Evolutionary conservation across 768 basidiomycete genomes (phyloP).

Genomic region (Roridomyces roridus): DNA sequence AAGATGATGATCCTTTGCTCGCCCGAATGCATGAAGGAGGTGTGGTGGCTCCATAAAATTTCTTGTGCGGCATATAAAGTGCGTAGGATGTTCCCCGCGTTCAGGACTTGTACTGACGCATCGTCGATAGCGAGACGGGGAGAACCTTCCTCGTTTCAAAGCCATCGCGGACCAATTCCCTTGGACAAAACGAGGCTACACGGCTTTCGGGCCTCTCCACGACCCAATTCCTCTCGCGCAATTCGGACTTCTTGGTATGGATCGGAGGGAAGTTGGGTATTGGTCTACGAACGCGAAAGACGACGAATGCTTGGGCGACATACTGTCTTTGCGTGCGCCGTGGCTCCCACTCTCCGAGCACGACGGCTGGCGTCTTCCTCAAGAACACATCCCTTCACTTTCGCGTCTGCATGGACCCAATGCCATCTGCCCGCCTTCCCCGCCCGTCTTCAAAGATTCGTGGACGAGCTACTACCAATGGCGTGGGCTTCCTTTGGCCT

Average conservation of each 20-base stretch:
- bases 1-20: conserved; percentile 6
- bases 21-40: conserved; percentile 1
- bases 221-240: not conserved
- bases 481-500: conserved; percentile 48
- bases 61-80: conserved; percentile 2
- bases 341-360: conserved; percentile 31
- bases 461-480: conserved; percentile 55
- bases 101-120: not conserved
- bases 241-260: conserved; percentile 6
- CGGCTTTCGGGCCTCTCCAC: not conserved
- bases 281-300: not conserved
- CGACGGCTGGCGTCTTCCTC: conserved; percentile 43
- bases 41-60: conserved; percentile 4
- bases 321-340: not conserved
- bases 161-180: conserved; percentile 4
- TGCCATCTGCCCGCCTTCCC: conserved; percentile 27
- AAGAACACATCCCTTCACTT: conserved; percentile 37
- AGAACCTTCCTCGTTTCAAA: not conserved
- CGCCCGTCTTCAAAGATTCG: conserved; percentile 33
- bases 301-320: not conserved
- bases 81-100: not conserved
- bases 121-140: not conserved
- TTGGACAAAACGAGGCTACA: conserved; percentile 7
- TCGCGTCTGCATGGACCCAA: conserved; percentile 31
- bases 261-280: conserved; percentile 6